phyloP scores from a whole-genome alignment of 345 rosid genomes.

The Rubroshorea leprosula region DNA sequence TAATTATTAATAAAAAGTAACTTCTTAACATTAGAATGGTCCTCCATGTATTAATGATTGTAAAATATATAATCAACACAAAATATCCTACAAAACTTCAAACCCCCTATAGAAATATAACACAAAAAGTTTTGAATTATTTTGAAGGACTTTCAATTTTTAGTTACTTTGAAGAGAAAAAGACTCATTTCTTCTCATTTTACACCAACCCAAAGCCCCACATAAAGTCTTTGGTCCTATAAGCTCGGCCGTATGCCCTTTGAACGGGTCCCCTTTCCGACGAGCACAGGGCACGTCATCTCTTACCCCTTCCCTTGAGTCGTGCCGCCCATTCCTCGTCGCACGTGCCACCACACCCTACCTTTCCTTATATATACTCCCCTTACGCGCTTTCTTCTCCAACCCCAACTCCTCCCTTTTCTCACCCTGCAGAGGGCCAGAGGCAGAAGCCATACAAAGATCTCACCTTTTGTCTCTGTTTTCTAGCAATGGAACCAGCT shows the following conservation, averaged over 20 bases:
- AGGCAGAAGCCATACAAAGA: neutral
- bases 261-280: neutral
- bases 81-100: no score
- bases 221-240: neutral
- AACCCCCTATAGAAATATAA: no score
- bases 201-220: no score
- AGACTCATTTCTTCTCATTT: no score
- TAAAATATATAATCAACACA: no score
- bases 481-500: neutral
- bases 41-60: no score
- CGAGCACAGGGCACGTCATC: neutral
- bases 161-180: no score
- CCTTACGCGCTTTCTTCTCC: neutral
- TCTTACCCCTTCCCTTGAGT: neutral
- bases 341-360: conserved; percentile 2
- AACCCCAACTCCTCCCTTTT: neutral
- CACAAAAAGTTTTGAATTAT: no score
- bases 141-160: no score
- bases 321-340: neutral
- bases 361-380: neutral
- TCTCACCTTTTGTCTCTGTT: neutral
- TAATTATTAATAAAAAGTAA: no score
- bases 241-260: neutral
- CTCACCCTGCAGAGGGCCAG: neutral
- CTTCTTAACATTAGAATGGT: no score